Evolutionary conservation across 2,329 filamentous ascomycete species (phyloP), one percentile per base, ranked within the genome.

Genomic region (Alternaria hordeiaustralica): DNA sequence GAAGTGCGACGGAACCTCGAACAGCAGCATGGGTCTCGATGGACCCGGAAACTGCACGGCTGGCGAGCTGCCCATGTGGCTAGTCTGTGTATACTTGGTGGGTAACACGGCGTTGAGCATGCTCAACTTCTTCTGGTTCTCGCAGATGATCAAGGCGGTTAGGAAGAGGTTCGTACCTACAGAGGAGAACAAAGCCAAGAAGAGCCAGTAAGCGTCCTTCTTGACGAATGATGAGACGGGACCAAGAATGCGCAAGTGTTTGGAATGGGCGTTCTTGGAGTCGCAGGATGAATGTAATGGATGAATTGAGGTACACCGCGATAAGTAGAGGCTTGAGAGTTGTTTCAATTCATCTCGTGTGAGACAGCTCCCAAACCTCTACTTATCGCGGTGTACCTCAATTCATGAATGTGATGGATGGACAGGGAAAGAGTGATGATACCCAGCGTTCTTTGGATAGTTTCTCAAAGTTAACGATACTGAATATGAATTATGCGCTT

Each of bases 91-190:
- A 9, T 95, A 95, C 74, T 77, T 94, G n/a, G 84, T 84, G 10
- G 89, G 88, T 74, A 96, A 96, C 76, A 70, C 92, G 15, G 87
- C 87, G 0, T 84, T 96, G 47, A 94, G 93, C 74, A 83, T 86
- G 20, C 83, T 96, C 61, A 96, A 96, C 81, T 88, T 92, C 67
- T 92, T 90, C 80, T 96, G 92, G 92, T 95, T 95, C 78, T 85
- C 87, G 71, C 93, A 92, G 86, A 96, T 96, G 92, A 87, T 96
- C 63, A 85, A 88, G 61, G 91, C 92, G n/a, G 89, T 96, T 6
- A 84, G 88, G 65, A 94, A 92, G 83, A 86, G 92, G 20, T 96
- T 96, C 74, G 84, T 87, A 58, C 82, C 83, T 5, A 58, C 59
- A 3, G 64, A 65, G 7, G 58, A 55, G 36, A 43, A 36, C 0